These are phyloP conservation scores for Penicillium steckii DNA, from an alignment of 495 filamentous ascomycete genomes.

Conservation along the genomic window DNA sequence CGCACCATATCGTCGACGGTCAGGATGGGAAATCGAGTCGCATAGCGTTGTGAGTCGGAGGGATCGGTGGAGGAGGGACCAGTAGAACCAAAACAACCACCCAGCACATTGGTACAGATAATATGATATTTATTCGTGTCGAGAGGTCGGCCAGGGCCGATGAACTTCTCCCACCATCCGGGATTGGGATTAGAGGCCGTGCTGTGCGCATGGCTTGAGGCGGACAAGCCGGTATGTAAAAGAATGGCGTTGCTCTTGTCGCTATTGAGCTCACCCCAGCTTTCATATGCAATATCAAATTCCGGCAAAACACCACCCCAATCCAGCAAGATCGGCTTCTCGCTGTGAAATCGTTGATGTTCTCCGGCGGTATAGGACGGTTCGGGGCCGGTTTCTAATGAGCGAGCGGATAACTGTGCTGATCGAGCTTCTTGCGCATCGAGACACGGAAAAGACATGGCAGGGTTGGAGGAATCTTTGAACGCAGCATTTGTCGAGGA, in stretches of 20 bases:
- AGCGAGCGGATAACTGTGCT: conserved; percentile 70
- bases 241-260: conserved; percentile 88
- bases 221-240: conserved; percentile 90
- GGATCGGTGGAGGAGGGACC: conserved; percentile 88
- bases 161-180: conserved; percentile 99
- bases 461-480: conserved; percentile 72
- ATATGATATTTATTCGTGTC: conserved; percentile 91
- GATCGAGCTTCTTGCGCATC: conserved; percentile 85
- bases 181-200: conserved; percentile 80
- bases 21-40: conserved; percentile 93
- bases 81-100: conserved; percentile 94
- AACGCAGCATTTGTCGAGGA: conserved; percentile 28
- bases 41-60: conserved; percentile 82
- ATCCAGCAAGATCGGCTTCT: conserved; percentile 77
- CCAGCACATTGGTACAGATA: conserved; percentile 96
- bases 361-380: conserved; percentile 89
- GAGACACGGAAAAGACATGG: conserved; percentile 92
- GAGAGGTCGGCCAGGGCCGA: conserved; percentile 80
- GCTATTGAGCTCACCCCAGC: conserved; percentile 82
- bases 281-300: conserved; percentile 90
- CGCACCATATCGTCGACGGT: conserved; percentile 98
- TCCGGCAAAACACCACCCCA: conserved; percentile 88
- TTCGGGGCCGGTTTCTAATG: conserved; percentile 77
- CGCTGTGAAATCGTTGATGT: conserved; percentile 71
- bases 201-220: conserved; percentile 93